Evolutionary conservation across 1,139 yeast genomes (phyloP).

Genomic region (Yamadazyma dendronema): DNA sequence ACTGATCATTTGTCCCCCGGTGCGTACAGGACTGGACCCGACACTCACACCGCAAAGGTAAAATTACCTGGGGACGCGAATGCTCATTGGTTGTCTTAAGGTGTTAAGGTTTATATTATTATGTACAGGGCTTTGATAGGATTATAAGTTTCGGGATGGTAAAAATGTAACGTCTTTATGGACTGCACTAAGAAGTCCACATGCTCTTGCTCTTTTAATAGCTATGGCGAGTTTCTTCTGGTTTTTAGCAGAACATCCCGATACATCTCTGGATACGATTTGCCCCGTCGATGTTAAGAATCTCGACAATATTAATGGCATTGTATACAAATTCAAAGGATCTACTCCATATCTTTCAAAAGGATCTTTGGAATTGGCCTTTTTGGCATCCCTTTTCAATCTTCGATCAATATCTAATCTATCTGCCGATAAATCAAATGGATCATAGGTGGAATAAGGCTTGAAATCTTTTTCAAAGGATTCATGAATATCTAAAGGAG

Average conservation of each 20-base stretch:
- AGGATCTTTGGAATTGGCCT: conserved; percentile 26
- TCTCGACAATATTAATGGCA: conserved; percentile 61
- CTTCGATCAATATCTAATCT: conserved; percentile 42
- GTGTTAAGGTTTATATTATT: not conserved
- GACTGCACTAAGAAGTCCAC: conserved; percentile 63
- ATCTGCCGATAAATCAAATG: conserved; percentile 69
- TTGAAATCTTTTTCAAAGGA: conserved; percentile 40
- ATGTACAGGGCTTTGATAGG: conserved; percentile 3
- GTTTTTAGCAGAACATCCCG: conserved; percentile 60
- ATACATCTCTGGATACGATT: conserved; percentile 63
- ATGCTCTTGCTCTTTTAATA: conserved; percentile 64
- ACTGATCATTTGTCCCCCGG: not conserved
- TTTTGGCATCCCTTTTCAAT: conserved; percentile 16
- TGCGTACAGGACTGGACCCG: not conserved
- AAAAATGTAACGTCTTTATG: conserved; percentile 52
- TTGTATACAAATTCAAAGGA: conserved; percentile 63
- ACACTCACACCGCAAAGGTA: not conserved
- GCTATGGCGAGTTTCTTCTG: conserved; percentile 68
- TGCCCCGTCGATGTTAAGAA: conserved; percentile 65
- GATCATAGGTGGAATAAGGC: conserved; percentile 56
- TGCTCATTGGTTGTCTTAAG: not conserved
- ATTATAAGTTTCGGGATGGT: conserved; percentile 38
- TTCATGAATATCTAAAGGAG: conserved; percentile 24
- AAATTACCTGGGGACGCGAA: conserved; percentile 1
- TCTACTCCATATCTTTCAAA: conserved; percentile 58